Conservation (phyloP, 208 protist species). For the Crithidia mellificae region DNA sequence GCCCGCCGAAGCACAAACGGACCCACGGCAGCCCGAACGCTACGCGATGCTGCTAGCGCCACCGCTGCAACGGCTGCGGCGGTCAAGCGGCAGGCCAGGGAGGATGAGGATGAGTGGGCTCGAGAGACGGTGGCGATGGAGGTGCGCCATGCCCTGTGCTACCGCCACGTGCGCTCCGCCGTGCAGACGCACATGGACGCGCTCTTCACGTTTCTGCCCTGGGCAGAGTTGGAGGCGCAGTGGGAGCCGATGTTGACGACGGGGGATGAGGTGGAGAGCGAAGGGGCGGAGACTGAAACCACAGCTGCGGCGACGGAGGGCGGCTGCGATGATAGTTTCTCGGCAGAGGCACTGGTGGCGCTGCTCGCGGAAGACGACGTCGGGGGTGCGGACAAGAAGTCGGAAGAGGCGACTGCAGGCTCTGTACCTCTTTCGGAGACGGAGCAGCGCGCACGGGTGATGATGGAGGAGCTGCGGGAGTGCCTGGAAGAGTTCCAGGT, state of each 20-base stretch:
- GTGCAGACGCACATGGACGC: conserved; percentile 75
- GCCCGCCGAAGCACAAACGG: neutral
- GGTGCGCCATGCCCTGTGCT: conserved; percentile 52
- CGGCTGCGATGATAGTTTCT: conserved; percentile 6
- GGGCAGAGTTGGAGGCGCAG: conserved; percentile 59
- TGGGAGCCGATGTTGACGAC: conserved; percentile 37
- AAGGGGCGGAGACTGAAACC: neutral
- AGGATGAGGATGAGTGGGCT: conserved; percentile 24
- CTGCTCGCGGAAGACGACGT: conserved; percentile 31
- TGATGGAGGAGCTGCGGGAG: conserved; percentile 56
- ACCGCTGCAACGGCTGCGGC: neutral
- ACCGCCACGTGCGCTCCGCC: conserved; percentile 46
- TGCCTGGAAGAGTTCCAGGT: conserved; percentile 75
- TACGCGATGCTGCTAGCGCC: no score
- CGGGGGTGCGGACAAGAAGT: neutral
- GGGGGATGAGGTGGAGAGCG: neutral
- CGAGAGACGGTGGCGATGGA: conserved; percentile 29
- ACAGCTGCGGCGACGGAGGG: neutral
- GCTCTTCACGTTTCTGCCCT: conserved; percentile 73
- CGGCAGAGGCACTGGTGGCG: conserved; percentile 22
- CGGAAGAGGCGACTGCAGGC: neutral
- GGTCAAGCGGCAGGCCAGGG: neutral
- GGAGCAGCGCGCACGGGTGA: conserved; percentile 39
- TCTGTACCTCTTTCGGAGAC: conserved; percentile 25
- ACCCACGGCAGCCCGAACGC: neutral